Conservation (phyloP, 345 rosid species). For the Linum tenue region DNA sequence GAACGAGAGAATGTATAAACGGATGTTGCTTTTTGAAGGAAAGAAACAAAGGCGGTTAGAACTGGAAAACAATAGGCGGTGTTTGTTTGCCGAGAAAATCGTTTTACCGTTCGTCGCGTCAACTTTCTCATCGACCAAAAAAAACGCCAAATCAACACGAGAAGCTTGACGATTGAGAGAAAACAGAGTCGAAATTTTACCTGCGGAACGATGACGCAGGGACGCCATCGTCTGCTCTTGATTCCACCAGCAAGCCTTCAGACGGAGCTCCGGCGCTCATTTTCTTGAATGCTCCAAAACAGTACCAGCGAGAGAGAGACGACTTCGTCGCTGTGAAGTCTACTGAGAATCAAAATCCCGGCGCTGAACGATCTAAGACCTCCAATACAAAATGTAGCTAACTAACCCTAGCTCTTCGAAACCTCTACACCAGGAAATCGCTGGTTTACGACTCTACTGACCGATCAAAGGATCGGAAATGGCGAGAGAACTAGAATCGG, state of each 20-base stretch:
- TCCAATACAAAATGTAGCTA: background rate
- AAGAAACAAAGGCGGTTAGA: background rate
- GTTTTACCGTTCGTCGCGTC: background rate
- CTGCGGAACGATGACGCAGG: background rate
- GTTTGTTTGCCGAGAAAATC: background rate
- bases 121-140: background rate
- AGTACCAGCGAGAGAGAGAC: too few species aligned
- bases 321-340: too few species aligned
- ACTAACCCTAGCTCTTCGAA: background rate
- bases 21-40: background rate
- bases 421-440: background rate
- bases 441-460: background rate
- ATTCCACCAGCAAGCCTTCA: background rate
- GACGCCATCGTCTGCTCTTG: background rate
- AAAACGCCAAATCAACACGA: background rate
- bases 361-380: background rate
- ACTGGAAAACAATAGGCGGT: background rate
- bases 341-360: too few species aligned
- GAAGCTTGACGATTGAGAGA: background rate
- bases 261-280: background rate
- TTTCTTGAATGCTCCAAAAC: background rate
- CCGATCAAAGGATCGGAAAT: too few species aligned
- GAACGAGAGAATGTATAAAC: too few species aligned
- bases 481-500: background rate
- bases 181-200: background rate